Evolutionary conservation across 805 yeast species (phyloP).

Genomic region (Saccharomycopsis babjevae): DNA sequence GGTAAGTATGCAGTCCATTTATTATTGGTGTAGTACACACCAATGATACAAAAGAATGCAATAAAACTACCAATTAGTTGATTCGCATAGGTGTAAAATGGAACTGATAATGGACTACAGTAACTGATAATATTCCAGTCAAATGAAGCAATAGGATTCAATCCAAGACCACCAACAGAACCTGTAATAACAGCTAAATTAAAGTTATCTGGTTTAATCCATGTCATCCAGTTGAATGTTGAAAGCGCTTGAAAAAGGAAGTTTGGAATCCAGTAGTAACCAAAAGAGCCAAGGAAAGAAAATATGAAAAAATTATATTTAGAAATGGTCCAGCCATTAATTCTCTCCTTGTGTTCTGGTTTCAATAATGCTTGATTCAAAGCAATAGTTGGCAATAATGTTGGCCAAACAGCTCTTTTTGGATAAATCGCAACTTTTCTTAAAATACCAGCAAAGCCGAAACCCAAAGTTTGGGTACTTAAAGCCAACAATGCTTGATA

Average conservation of each 20-base stretch:
- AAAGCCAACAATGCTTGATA: constrained; percentile 44
- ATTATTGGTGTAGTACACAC: constrained; percentile 32
- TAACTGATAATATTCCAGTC: constrained; percentile 39
- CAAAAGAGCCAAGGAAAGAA: constrained; percentile 27
- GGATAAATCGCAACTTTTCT: constrained; percentile 49
- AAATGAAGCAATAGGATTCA: constrained; percentile 44
- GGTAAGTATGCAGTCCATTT: constrained; percentile 32
- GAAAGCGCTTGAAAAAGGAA: constrained; percentile 34
- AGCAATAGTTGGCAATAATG: constrained; percentile 37
- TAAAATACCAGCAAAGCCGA: constrained; percentile 57
- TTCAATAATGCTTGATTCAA: constrained; percentile 37
- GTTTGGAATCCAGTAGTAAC: constrained; percentile 37
- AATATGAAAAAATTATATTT: constrained; percentile 29
- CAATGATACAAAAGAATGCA: constrained; percentile 27
- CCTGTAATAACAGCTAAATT: constrained; percentile 44
- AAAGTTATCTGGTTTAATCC: constrained; percentile 44
- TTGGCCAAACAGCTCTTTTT: constrained; percentile 44
- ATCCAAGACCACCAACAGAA: constrained; percentile 34
- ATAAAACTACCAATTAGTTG: constrained; percentile 27
- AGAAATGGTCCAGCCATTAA: constrained; percentile 28
- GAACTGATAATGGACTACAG: constrained; percentile 32
- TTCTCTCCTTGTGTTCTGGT: constrained; percentile 26
- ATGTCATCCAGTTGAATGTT: constrained; percentile 44
- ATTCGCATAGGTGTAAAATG: constrained; percentile 31
- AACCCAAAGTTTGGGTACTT: constrained; percentile 54